A percentile compares a stretch with the other conserved stretches of the same genome.
Conservation (phyloP, 495 filamentous ascomycete genomes). For the Lepidopterella palustris region DNA sequence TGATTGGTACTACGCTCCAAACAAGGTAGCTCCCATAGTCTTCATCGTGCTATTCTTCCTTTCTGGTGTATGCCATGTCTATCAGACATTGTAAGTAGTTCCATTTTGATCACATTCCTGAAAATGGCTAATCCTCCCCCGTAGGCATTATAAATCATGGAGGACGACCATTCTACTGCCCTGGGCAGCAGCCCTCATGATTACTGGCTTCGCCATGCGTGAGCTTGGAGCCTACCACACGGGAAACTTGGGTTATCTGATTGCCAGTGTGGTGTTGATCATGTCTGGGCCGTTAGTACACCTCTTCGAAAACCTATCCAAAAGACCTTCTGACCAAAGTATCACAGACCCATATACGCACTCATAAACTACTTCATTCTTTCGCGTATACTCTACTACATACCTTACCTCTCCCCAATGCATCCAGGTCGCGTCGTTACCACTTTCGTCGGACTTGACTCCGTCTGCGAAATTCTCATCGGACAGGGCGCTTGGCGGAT, state of each 20-base stretch:
- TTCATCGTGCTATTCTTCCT: conserved; percentile 58
- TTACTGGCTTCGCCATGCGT: conserved; percentile 24
- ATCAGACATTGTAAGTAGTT: conserved; percentile 61
- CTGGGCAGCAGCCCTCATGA: conserved; percentile 28
- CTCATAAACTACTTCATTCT: conserved; percentile 70
- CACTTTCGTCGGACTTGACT: conserved; percentile 63
- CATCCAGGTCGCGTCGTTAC: conserved; percentile 70
- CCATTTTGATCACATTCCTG: too few species aligned
- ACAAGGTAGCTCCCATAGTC: conserved; percentile 62
- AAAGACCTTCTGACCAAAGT: background rate
- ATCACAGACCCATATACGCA: conserved; percentile 59
- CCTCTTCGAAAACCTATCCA: background rate
- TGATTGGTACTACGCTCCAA: conserved; percentile 67
- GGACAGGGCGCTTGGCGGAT: conserved; percentile 58
- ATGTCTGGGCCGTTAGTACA: conserved; percentile 28
- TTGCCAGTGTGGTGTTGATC: conserved; percentile 28
- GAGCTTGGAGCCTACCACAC: conserved; percentile 26
- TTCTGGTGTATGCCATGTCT: conserved; percentile 53
- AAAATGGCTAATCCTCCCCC: too few species aligned
- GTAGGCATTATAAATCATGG: conserved; percentile 32
- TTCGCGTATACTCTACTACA: conserved; percentile 70
- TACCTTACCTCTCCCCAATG: conserved; percentile 69
- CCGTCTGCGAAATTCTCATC: conserved; percentile 59
- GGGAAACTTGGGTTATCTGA: conserved; percentile 20
- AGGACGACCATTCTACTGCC: conserved; percentile 27